Conservation (phyloP, 176 grass and related monocot species). For the Tuctoria greenei region DNA sequence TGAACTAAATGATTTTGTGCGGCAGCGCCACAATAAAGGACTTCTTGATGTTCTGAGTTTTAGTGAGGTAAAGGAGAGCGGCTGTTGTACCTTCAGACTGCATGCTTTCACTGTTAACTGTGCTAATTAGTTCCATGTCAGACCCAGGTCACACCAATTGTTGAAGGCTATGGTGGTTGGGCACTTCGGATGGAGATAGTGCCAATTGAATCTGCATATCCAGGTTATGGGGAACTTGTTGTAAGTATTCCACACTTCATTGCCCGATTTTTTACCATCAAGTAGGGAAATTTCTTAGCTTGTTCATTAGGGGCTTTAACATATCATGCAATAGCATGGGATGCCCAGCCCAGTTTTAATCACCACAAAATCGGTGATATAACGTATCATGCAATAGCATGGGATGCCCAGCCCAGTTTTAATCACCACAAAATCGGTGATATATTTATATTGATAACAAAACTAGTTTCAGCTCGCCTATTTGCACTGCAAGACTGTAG, state of each 20-base stretch:
- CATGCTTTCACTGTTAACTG: neutral
- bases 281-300: neutral
- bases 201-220: constrained; percentile 97
- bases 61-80: constrained; percentile 67
- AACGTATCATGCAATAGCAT: constrained; percentile 6
- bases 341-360: neutral
- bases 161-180: constrained; percentile 99
- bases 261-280: neutral
- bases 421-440: neutral
- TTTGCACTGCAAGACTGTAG: neutral
- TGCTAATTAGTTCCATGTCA: constrained; percentile 45
- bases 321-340: constrained; percentile 4
- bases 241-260: constrained; percentile 49
- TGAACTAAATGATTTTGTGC: too few species aligned
- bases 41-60: constrained; percentile 91
- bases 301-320: neutral
- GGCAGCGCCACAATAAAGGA: constrained; percentile 7
- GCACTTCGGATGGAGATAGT: constrained; percentile 90
- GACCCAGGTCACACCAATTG: constrained; percentile 95
- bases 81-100: neutral
- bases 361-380: constrained; percentile 6
- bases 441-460: neutral
- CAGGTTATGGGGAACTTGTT: constrained; percentile 86
- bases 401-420: neutral
- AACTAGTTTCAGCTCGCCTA: neutral